A percentile compares a stretch with the other conserved stretches of the same genome.
phyloP scores from a whole-genome alignment of 2,329 filamentous ascomycete genomes.

The Xylaria sp. region DNA sequence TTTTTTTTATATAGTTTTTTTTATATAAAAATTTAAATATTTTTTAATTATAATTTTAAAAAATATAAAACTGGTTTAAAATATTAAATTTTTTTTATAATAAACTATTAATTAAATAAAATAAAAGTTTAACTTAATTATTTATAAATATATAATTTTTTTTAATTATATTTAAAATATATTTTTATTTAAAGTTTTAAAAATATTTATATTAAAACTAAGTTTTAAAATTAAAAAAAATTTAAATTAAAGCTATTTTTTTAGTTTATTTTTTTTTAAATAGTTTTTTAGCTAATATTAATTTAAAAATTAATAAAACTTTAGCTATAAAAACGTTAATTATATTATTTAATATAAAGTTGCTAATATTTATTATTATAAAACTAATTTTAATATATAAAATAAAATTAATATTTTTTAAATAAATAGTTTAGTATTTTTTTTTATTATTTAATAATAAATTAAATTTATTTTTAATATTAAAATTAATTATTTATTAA shows the following conservation, averaged over 20 bases:
- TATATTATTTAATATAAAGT: background rate
- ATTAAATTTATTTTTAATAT: background rate
- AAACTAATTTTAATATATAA: too few species aligned
- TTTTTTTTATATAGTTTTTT: background rate
- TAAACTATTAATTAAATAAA: conserved; percentile 7
- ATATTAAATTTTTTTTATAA: conserved; percentile 23
- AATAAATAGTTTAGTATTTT: conserved; percentile 12
- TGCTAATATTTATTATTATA: too few species aligned
- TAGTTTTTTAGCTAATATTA: background rate
- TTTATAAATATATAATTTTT: too few species aligned
- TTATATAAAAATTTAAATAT: conserved; percentile 24
- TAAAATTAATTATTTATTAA: conserved; percentile 2
- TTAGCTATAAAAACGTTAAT: background rate
- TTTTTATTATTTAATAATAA: conserved; percentile 8
- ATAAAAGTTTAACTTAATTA: conserved; percentile 15
- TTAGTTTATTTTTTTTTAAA: background rate
- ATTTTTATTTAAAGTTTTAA: conserved; percentile 24
- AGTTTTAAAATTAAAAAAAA: conserved; percentile 6
- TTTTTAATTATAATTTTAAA: conserved; percentile 1
- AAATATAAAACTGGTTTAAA: conserved; percentile 19
- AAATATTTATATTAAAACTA: conserved; percentile 17
- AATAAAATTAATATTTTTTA: too few species aligned
- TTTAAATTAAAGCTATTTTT: background rate
- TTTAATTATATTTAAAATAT: too few species aligned
- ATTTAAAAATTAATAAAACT: background rate